Conservation (phyloP, 169 alveolate species). For the Plasmodium cynomolgi region DNA sequence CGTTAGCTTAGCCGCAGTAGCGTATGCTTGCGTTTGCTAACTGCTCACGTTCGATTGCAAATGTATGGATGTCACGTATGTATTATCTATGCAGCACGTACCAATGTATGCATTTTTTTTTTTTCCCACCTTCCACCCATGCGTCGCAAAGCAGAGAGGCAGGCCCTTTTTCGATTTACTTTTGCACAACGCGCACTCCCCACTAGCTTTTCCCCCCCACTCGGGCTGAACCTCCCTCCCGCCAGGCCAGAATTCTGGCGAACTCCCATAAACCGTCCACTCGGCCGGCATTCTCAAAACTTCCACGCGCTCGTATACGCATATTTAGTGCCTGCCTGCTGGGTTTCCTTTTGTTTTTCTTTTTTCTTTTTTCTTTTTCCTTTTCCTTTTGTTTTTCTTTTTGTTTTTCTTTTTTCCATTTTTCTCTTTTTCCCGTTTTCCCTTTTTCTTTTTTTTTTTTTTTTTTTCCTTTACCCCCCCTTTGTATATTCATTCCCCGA, state of each 20-base stretch:
- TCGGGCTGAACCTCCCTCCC: background rate
- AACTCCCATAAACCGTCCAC: background rate
- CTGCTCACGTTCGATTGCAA: background rate
- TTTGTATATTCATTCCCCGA: background rate
- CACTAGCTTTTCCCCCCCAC: background rate
- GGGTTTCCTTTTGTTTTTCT: background rate
- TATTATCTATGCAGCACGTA: background rate
- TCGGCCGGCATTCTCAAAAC: background rate
- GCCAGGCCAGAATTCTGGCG: background rate
- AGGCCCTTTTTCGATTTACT: background rate
- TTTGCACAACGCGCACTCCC: background rate
- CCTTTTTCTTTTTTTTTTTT: background rate
- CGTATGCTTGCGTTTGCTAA: too few species aligned
- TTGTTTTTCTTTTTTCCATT: background rate
- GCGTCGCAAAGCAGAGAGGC: background rate
- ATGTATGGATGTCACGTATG: background rate
- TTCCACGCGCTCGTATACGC: background rate
- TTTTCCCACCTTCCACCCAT: background rate
- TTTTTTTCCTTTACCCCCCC: background rate
- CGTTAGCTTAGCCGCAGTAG: background rate
- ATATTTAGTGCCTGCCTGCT: background rate
- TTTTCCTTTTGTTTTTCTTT: too few species aligned
- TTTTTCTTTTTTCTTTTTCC: background rate
- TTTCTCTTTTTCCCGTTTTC: background rate
- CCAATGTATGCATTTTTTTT: background rate